These are phyloP conservation scores for Aspergillus novofumigatus DNA, from an alignment of 2,329 filamentous ascomycete species.

Conservation along the genomic window DNA sequence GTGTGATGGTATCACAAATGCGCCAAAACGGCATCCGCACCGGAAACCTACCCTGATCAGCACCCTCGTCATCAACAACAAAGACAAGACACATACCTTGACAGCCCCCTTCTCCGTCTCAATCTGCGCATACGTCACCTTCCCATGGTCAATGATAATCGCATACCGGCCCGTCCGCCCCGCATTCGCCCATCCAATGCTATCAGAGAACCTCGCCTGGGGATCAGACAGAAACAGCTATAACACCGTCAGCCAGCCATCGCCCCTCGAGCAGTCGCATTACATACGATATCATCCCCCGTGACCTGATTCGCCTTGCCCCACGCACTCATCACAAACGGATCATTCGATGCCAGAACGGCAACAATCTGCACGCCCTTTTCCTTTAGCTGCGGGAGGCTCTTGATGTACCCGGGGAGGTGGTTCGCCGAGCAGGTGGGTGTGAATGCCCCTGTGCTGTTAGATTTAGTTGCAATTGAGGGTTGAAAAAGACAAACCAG, in stretches of 20 bases:
- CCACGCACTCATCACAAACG: conserved; percentile 82
- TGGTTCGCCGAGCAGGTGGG: conserved; percentile 78
- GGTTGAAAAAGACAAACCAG: conserved; percentile 42
- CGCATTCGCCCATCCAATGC: conserved; percentile 65
- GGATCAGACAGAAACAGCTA: conserved; percentile 71
- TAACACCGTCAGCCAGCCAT: background rate
- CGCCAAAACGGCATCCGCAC: conserved; percentile 31
- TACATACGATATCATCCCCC: conserved; percentile 59
- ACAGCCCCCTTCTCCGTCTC: conserved; percentile 49
- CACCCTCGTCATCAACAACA: background rate
- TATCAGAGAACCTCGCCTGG: conserved; percentile 67
- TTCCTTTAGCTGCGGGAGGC: conserved; percentile 62
- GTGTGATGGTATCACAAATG: conserved; percentile 16
- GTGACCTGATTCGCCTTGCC: conserved; percentile 77
- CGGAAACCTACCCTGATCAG: conserved; percentile 23
- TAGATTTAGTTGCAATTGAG: background rate
- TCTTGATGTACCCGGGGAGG: conserved; percentile 71
- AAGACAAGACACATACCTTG: conserved; percentile 24
- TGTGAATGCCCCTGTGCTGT: conserved; percentile 65
- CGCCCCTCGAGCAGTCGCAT: too few relatives aligned
- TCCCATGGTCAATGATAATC: conserved; percentile 75
- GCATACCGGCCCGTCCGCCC: conserved; percentile 74
- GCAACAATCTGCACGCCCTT: conserved; percentile 79
- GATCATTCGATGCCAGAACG: conserved; percentile 76
- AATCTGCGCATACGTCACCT: conserved; percentile 71